Evolutionary conservation across 192 early-diverging fungal genomes (phyloP), one percentile per base, ranked within the genome.

Genomic region (Gorgonomyces haynaldii): DNA sequence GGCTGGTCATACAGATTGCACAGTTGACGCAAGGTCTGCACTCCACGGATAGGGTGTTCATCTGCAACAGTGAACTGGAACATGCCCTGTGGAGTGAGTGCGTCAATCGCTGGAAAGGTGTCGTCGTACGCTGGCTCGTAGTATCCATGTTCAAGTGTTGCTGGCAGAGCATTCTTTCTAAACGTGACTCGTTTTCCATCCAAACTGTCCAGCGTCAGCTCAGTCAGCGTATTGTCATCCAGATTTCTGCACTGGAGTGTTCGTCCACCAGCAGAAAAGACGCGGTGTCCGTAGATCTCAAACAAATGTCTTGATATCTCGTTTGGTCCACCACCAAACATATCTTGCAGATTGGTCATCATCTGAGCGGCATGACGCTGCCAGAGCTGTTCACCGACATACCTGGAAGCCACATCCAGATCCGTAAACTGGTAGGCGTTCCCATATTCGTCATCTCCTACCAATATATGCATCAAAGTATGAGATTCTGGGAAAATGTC

Each of bases 51-150:
- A 47, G 53, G 53, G 44, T 55, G 53, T 54, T 57, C 36, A 6
- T 12, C 53, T 36, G 45, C 53, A 55, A 54, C 53, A 20, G 53
- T 55, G 43, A 55, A 55, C 23, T 55, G 53, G 44, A 55, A 55
- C 53, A 55, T 55, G 44, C 53, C 54, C 53, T 55, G 53, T 2
- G 53, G 29, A 47, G 39, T 55, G n/a, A 55, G 44, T 20, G 53
- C 44, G 24, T 55, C 53, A 37, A 55, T 55, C 13, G 50, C 52
- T 53, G 44, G 52, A 46, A 53, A 53, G 34, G n/a, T 53, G 24
- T 55, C 53, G 23, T 55, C 53, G 22, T 55, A 19, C 17, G 53
- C 20, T 57, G 53, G 51, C 24, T 55, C 53, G 27, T 54, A 53
- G 49, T 55, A 55, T 7, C 44, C 16, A 6, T 0, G 15, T 17